Percentiles rank a stretch among this genome's conserved stretches.
These are phyloP conservation scores for Fusarium pseudonygamai DNA, from an alignment of 2,329 filamentous ascomycete species.

Conservation along the genomic window DNA sequence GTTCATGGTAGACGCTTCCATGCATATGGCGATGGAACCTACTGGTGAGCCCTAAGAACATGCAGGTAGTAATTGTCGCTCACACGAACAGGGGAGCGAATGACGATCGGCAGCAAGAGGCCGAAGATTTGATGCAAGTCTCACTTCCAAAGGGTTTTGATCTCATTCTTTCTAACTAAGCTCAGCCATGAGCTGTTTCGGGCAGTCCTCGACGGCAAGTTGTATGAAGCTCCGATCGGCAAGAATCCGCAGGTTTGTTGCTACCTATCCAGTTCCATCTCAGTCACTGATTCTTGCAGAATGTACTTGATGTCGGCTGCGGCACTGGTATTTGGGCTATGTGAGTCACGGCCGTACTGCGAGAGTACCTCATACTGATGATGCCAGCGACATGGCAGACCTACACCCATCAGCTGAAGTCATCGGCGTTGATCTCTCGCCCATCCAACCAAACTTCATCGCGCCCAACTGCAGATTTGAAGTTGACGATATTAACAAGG, in stretches of 20 bases:
- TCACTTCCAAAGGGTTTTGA: fast-evolving
- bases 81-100: slow-evolving; percentile 15
- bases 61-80: fast-evolving
- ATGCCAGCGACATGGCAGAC: slow-evolving; percentile 14
- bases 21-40: slow-evolving; percentile 20
- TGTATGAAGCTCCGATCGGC: slow-evolving; percentile 22
- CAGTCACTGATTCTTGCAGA: background rate
- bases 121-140: slow-evolving; percentile 26
- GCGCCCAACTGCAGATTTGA: slow-evolving; percentile 20
- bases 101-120: slow-evolving; percentile 27
- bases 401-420: slow-evolving; percentile 18
- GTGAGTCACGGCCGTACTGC: background rate
- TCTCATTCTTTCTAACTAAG: background rate
- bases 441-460: slow-evolving; percentile 18
- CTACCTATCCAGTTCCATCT: fast-evolving
- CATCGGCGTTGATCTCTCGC: slow-evolving; percentile 18
- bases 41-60: background rate
- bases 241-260: slow-evolving; percentile 2
- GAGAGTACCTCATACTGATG: fast-evolving
- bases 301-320: slow-evolving; percentile 13
- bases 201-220: slow-evolving; percentile 9
- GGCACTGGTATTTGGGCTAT: slow-evolving; percentile 29
- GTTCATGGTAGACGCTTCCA: slow-evolving; percentile 20
- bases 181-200: slow-evolving; percentile 22
- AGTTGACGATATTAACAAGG: slow-evolving; percentile 25